phyloP scores from a whole-genome alignment of 805 yeast genomes.

The Candida quercuum region DNA sequence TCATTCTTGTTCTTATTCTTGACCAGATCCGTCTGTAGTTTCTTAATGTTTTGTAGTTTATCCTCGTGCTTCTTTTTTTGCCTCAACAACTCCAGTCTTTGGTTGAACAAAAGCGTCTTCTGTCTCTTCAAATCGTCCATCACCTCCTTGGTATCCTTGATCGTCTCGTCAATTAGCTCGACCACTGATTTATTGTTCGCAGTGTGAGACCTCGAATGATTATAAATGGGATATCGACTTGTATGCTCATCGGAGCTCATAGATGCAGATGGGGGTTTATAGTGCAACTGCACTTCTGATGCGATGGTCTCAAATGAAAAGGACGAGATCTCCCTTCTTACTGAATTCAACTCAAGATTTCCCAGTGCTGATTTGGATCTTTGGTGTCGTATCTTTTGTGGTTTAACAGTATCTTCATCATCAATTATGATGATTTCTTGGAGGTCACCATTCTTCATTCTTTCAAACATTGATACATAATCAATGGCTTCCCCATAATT shows the following conservation, averaged over 20 bases:
- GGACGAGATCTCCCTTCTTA: conserved; percentile 8
- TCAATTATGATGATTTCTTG: conserved; percentile 9
- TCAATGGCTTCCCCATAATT: conserved; percentile 11
- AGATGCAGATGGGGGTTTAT: conserved; percentile 1
- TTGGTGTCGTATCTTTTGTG: background rate
- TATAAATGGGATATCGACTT: background rate
- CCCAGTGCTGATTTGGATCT: conserved; percentile 11
- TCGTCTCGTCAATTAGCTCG: conserved; percentile 22
- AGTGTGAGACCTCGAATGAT: conserved; percentile 9
- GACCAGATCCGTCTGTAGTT: conserved; percentile 10
- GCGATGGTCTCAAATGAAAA: conserved; percentile 22
- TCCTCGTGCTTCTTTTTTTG: conserved; percentile 10
- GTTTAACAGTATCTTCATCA: background rate
- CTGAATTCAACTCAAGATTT: conserved; percentile 1
- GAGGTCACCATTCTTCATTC: conserved; percentile 14
- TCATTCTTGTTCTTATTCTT: conserved; percentile 4
- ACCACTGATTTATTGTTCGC: conserved; percentile 13
- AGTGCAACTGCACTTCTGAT: conserved; percentile 18
- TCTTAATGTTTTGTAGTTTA: conserved; percentile 7
- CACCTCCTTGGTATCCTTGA: conserved; percentile 16
- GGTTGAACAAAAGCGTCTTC: conserved; percentile 13
- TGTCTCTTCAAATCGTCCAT: conserved; percentile 22
- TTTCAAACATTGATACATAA: too few relatives aligned
- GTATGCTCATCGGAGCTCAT: background rate
- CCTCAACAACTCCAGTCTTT: conserved; percentile 10